Evolutionary conservation across 495 filamentous ascomycete genomes (phyloP), one percentile per base, ranked within the genome.

Genomic region (Friedmanniomyces endolithicus): DNA sequence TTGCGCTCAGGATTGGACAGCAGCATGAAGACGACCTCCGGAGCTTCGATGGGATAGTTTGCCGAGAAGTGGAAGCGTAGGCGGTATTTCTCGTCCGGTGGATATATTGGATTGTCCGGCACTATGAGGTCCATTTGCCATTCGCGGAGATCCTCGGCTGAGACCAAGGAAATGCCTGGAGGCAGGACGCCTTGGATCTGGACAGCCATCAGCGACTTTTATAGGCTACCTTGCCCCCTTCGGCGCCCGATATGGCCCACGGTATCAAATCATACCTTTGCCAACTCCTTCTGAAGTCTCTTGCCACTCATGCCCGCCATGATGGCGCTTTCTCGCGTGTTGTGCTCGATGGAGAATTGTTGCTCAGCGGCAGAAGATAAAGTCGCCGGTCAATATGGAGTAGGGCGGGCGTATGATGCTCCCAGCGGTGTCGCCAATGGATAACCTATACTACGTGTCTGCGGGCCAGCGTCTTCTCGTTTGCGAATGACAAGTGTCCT

Each of bases 61-160:
- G 73, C 73, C 59, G 75, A 78, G 64, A 99, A 99, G 19, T 75
- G 80, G 67, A 97, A 95, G 63, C 86, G 89, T 37, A 99, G 73
- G 37, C 94, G 76, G 71, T 87, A 96, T 17, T 70, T 84, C 65
- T 99, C 75, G 67, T 80, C 75, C 17, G 74, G 69, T n/a, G 54
- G 55, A 70, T 99, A 99, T 40, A 99, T 71, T 14, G 92, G 90
- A 63, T 99, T 99, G 55, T 82, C 73, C 1, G 97, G 77, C 37
- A 99, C 88, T 51, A 75, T 70, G 56, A 99, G 94, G 66, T 99
- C 92, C 71, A 99, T 82, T 22, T 83, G 75, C 94, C 94, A 99
- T 74, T 94, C 83, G 62, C 86, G 77, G 31, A 96, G 77, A 64
- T 88, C 82, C 25, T 92, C 84, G 23, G 87, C 82, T 37, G 81